Conservation (phyloP, 2,329 filamentous ascomycete species). For the Lachnum nothofagi region DNA sequence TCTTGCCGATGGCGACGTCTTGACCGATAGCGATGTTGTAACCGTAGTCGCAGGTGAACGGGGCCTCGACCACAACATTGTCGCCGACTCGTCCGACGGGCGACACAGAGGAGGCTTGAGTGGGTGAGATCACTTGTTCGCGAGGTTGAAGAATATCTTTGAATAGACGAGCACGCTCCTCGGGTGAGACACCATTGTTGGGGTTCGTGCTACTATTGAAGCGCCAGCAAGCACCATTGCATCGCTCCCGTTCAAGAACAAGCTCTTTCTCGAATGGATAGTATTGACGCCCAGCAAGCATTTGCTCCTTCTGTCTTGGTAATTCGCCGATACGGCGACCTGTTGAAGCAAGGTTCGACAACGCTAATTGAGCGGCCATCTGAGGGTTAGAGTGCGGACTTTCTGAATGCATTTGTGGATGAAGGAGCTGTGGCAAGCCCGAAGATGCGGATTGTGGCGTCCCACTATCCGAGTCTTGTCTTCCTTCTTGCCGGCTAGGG, state of each 20-base stretch:
- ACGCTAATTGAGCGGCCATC: conserved; percentile 30
- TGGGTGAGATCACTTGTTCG: conserved; percentile 52
- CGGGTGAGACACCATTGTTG: conserved; percentile 61
- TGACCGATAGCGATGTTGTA: conserved; percentile 90
- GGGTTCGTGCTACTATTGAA: conserved; percentile 84
- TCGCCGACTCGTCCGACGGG: conserved; percentile 63
- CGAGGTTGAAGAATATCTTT: conserved; percentile 64
- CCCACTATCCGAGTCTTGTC: conserved; percentile 41
- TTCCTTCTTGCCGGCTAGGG: conserved; percentile 46
- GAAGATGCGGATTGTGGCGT: conserved; percentile 40
- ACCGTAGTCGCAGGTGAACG: conserved; percentile 90
- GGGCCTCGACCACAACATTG: conserved; percentile 73
- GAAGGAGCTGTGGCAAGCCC: conserved; percentile 49
- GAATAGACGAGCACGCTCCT: conserved; percentile 66
- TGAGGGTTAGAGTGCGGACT: conserved; percentile 30
- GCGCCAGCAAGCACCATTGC: conserved; percentile 72
- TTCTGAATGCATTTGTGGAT: conserved; percentile 29
- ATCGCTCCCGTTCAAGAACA: conserved; percentile 76
- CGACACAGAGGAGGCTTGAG: conserved; percentile 46
- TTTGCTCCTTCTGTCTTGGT: conserved; percentile 93
- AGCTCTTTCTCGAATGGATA: conserved; percentile 74
- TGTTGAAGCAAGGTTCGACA: conserved; percentile 30
- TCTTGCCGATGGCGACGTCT: conserved; percentile 75
- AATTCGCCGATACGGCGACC: conserved; percentile 43
- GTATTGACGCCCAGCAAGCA: conserved; percentile 76